These are phyloP conservation scores for Neofusicoccum laricinum DNA, from an alignment of 2,329 filamentous ascomycete genomes.

Conservation along the genomic window DNA sequence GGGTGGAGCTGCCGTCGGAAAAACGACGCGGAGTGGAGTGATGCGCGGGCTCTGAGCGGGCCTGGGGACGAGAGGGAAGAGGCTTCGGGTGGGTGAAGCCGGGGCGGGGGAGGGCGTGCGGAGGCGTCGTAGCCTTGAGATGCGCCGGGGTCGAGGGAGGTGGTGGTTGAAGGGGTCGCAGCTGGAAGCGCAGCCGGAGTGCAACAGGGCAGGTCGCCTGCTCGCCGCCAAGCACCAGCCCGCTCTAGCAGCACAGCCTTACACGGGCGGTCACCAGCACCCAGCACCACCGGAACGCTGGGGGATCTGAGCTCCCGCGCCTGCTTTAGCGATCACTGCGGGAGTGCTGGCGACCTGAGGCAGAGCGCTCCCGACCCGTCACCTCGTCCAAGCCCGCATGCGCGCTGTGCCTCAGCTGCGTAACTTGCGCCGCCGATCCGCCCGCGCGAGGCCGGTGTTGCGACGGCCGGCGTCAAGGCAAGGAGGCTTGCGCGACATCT, in stretches of 20 bases:
- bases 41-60: neutral
- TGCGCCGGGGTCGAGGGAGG: slow-evolving; percentile 9
- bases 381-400: slow-evolving; percentile 1
- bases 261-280: slow-evolving; percentile 13
- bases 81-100: slow-evolving; percentile 14
- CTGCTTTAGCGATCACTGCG: slow-evolving; percentile 2
- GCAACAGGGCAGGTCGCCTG: neutral
- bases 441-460: slow-evolving; percentile 4
- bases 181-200: slow-evolving; percentile 14
- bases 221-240: slow-evolving; percentile 6
- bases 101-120: slow-evolving; percentile 4
- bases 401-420: slow-evolving; percentile 9
- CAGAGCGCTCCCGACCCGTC: neutral
- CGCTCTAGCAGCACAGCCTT: slow-evolving; percentile 8
- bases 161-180: slow-evolving; percentile 17
- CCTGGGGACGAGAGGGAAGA: neutral
- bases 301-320: slow-evolving; percentile 15
- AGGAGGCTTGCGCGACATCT: slow-evolving; percentile 8
- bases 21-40: slow-evolving; percentile 13
- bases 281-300: neutral
- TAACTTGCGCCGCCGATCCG: slow-evolving; percentile 6
- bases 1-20: slow-evolving; percentile 14
- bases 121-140: slow-evolving; percentile 16
- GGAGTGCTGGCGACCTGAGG: neutral
- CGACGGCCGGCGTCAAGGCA: slow-evolving; percentile 4